These are phyloP conservation scores for Petasospora fabianii DNA, from an alignment of 1,139 yeast genomes.

Conservation along the genomic window DNA sequence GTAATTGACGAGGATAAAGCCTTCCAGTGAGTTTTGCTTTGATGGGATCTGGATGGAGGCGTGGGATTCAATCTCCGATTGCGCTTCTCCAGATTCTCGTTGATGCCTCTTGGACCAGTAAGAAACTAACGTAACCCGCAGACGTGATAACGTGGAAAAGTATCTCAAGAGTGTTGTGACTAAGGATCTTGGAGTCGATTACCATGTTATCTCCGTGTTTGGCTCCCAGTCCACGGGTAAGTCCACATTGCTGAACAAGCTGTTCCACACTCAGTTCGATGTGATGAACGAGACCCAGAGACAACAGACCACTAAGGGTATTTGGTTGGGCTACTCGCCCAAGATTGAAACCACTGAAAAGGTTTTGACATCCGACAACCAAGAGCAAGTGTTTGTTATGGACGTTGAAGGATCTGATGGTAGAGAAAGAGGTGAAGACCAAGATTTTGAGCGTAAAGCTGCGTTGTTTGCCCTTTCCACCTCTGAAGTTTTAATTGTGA, in stretches of 20 bases:
- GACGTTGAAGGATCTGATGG: slow-evolving; percentile 99
- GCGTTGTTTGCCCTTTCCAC: slow-evolving; percentile 93
- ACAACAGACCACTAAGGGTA: slow-evolving; percentile 93
- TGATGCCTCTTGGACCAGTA: background rate
- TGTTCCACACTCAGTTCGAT: slow-evolving; percentile 84
- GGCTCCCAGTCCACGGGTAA: slow-evolving; percentile 98
- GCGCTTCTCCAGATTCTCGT: background rate
- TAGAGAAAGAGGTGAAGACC: slow-evolving; percentile 96
- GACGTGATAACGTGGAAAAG: slow-evolving; percentile 24
- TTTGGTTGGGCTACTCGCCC: slow-evolving; percentile 79
- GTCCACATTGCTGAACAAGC: slow-evolving; percentile 78
- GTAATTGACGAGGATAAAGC: slow-evolving; percentile 74
- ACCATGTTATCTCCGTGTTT: slow-evolving; percentile 91
- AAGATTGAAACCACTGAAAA: slow-evolving; percentile 29
- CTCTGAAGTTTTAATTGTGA: slow-evolving; percentile 83
- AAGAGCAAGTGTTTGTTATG: slow-evolving; percentile 62
- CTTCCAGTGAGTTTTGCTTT: slow-evolving; percentile 39
- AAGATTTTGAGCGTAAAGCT: slow-evolving; percentile 94
- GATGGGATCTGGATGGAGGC: too few relatives aligned
- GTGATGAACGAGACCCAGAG: slow-evolving; percentile 83
- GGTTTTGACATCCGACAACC: background rate
- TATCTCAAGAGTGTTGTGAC: slow-evolving; percentile 32
- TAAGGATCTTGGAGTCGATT: slow-evolving; percentile 58
- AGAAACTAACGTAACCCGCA: background rate
- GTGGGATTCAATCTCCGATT: too few relatives aligned